phyloP scores from a whole-genome alignment of 2,329 filamentous ascomycete species.

The Clonostachys rosea region DNA sequence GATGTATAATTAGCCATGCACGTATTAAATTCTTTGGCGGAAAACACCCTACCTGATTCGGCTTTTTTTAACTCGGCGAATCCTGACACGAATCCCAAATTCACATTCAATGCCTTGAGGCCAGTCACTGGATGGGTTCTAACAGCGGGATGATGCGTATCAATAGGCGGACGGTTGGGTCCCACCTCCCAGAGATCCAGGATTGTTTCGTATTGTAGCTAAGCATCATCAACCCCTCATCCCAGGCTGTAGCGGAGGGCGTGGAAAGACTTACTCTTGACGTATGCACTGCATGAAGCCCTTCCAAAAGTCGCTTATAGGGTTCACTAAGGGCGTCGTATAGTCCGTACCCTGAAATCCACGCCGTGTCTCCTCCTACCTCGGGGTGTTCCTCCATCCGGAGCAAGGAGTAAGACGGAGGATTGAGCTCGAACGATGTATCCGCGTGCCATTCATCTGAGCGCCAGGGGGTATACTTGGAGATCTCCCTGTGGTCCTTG shows the following conservation, averaged over 20 bases:
- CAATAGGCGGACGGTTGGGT: slow-evolving; percentile 67
- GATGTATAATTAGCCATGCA: not conserved
- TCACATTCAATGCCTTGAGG: slow-evolving; percentile 79
- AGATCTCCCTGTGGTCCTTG: slow-evolving; percentile 25
- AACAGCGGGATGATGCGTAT: slow-evolving; percentile 70
- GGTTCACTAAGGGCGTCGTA: slow-evolving; percentile 37
- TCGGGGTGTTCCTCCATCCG: slow-evolving; percentile 25
- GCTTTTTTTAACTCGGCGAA: slow-evolving; percentile 85
- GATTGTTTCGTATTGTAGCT: not conserved
- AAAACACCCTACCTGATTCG: slow-evolving; percentile 71
- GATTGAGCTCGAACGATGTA: slow-evolving; percentile 34
- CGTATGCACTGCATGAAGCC: slow-evolving; percentile 38
- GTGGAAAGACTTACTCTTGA: slow-evolving; percentile 18
- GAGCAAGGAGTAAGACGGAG: slow-evolving; percentile 33
- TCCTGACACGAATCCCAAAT: slow-evolving; percentile 76
- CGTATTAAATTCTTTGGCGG: slow-evolving; percentile 54
- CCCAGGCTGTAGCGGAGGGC: no score
- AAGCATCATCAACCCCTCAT: no score
- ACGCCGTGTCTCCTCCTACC: slow-evolving; percentile 37
- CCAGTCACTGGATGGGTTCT: slow-evolving; percentile 81
- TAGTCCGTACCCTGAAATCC: slow-evolving; percentile 39
- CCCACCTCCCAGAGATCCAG: not conserved
- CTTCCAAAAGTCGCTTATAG: slow-evolving; percentile 33
- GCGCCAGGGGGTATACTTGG: slow-evolving; percentile 35
- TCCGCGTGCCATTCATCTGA: slow-evolving; percentile 33